These are phyloP conservation scores for Eurotiales sp. DNA, from an alignment of 2,329 filamentous ascomycete genomes.

Conservation along the genomic window DNA sequence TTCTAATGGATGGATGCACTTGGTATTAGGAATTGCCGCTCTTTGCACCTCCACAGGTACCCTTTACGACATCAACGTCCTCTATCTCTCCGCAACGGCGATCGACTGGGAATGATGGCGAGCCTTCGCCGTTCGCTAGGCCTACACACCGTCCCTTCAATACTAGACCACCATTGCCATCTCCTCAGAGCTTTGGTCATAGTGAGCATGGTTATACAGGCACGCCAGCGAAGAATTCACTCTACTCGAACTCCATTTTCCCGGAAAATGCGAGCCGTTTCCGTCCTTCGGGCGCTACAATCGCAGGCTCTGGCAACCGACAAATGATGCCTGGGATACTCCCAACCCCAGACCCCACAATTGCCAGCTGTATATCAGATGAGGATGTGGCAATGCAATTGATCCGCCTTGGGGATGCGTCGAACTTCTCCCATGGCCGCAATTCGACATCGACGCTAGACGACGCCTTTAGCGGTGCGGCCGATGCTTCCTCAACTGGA, in stretches of 20 bases:
- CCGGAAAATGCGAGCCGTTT: conserved; percentile 60
- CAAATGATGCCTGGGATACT: conserved; percentile 58
- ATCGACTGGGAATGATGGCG: conserved; percentile 67
- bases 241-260: conserved; percentile 60
- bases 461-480: conserved; percentile 86
- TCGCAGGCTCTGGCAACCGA: conserved; percentile 39
- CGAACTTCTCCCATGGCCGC: conserved; percentile 87
- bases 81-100: conserved; percentile 90
- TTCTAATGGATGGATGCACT: conserved; percentile 18
- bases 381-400: conserved; percentile 96
- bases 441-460: conserved; percentile 91
- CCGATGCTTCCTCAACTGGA: conserved; percentile 72
- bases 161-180: conserved; percentile 73
- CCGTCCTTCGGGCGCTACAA: conserved; percentile 47
- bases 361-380: conserved; percentile 94
- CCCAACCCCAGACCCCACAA: conserved; percentile 93
- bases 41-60: conserved; percentile 91
- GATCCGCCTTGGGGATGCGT: conserved; percentile 91
- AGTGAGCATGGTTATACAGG: conserved; percentile 39
- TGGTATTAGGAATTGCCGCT: conserved; percentile 78
- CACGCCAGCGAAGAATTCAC: conserved; percentile 30
- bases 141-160: conserved; percentile 75
- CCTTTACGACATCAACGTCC: conserved; percentile 91
- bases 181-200: conserved; percentile 72
- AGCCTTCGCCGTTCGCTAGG: conserved; percentile 66